Conservation (phyloP, 495 filamentous ascomycete genomes). For the Recurvomyces mirabilis region DNA sequence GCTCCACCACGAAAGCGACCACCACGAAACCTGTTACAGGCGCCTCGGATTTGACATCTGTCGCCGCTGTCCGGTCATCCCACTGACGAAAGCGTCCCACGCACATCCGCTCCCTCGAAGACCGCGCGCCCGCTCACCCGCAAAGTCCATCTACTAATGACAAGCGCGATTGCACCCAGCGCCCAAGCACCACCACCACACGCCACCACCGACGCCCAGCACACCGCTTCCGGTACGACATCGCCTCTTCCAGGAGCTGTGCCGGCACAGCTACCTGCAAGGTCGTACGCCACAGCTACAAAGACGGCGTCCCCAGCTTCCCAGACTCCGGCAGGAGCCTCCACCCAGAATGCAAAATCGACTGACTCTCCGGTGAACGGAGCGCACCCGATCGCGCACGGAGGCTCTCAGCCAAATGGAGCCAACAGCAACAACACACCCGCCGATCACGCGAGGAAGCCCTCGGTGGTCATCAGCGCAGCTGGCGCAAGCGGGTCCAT, state of each 20-base stretch:
- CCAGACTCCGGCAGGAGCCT: conserved; percentile 58
- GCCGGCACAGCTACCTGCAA: conserved; percentile 45
- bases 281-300: conserved; percentile 60
- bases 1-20: conserved; percentile 1
- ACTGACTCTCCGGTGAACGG: conserved; percentile 75
- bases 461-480: conserved; percentile 69
- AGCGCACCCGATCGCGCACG: conserved; percentile 55
- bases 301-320: conserved; percentile 59
- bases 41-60: conserved; percentile 40
- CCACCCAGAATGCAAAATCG: conserved; percentile 73
- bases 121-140: conserved; percentile 1
- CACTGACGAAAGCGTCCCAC: background rate
- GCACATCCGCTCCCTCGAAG: conserved; percentile 1
- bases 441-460: conserved; percentile 69
- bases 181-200: conserved; percentile 38
- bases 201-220: conserved; percentile 43
- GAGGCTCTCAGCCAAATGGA: conserved; percentile 32
- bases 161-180: conserved; percentile 29
- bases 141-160: conserved; percentile 29
- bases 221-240: conserved; percentile 51
- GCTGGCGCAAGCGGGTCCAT: conserved; percentile 61
- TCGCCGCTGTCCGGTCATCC: conserved; percentile 10
- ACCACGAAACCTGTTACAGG: conserved; percentile 6
- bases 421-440: conserved; percentile 3
- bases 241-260: conserved; percentile 49